Base-by-base conservation (phyloP, 164 flowering plant genomes). In the Buxus sempervirens region DNA sequence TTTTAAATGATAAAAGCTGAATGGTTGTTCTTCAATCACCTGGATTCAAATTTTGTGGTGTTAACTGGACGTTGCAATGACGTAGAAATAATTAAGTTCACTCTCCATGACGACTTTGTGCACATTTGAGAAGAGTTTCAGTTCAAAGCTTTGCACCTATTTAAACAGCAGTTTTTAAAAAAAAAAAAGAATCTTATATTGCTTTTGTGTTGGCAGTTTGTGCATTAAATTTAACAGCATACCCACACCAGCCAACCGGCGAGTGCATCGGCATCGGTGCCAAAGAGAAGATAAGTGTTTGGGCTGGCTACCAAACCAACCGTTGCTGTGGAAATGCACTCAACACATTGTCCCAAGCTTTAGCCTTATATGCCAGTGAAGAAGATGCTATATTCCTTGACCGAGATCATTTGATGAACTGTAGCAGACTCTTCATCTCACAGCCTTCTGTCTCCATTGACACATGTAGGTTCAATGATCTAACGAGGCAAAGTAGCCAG, bases 291-390 rank as follows among this genome's bases (percentile, higher is more conserved):
- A 24, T 81, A 21, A 75, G 57, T 2, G 49, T n/a, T 13, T 85
- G 87, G 90, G 78, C 49, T 54, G 65, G 73, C 69, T 41, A 83
- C 62, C 48, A 66, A 1, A 77, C 79, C 21, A 73, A 73, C 19
- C 73, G 76, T 10, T 89, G 95, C 62, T 89, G 95, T 32, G 68
- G 71, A 60, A 79, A 79, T 63, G 85, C 76, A 16, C 81, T 89
- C 49, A 63, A 69, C 7, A 54, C 69, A 25, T 55, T 82, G 16
- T 71, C 88, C 4, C 66, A 73, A 66, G 82, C 83, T 38, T 66
- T 86, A 13, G 95, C 90, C 18, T 24, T 65, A 6, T 77, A 60
- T 0, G 81, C 82, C 21, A 18, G 19, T 7, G 22, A 0, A 24
- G 60, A 66, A 5, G 19, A 55, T 14, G 5, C 49, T 28, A 64